Percentiles rank a stretch among this genome's conserved stretches.
phyloP scores from a whole-genome alignment of 768 basidiomycete species.

The Tricholoma bakamatsutake region DNA sequence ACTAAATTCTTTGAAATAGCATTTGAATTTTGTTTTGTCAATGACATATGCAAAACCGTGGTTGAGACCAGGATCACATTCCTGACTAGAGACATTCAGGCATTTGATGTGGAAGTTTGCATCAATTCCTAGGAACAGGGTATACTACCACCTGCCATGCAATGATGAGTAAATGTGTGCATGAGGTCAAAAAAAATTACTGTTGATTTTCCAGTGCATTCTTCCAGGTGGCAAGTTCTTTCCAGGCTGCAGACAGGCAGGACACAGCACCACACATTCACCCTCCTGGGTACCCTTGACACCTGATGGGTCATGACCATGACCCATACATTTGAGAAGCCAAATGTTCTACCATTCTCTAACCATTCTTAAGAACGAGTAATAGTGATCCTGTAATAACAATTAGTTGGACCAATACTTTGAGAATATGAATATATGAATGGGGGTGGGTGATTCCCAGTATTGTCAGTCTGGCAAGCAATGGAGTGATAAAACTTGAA shows the following conservation, averaged over 20 bases:
- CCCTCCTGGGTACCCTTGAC: slow-evolving; percentile 1
- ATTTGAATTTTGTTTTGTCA: background rate
- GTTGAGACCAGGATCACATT: too few species aligned
- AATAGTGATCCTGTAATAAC: too few species aligned
- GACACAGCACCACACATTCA: slow-evolving; percentile 20
- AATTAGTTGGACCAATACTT: too few species aligned
- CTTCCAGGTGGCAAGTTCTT: slow-evolving; percentile 21
- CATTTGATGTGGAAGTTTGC: slow-evolving; percentile 18
- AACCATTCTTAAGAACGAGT: too few species aligned
- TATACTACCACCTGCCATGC: slow-evolving; percentile 8
- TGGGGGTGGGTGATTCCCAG: too few species aligned
- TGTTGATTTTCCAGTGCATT: slow-evolving; percentile 4
- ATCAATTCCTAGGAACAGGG: slow-evolving; percentile 16
- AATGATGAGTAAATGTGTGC: background rate
- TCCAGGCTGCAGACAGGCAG: background rate
- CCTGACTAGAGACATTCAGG: too few species aligned
- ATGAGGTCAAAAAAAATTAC: background rate
- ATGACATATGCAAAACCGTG: slow-evolving; percentile 6
- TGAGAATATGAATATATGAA: too few species aligned
- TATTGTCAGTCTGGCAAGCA: too few species aligned
- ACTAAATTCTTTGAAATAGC: background rate
- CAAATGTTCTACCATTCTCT: too few species aligned
- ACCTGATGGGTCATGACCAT: too few species aligned
- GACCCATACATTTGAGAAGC: too few species aligned
- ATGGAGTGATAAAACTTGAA: too few species aligned